phyloP scores from a whole-genome alignment of 768 basidiomycete genomes.

The Psilocybe cyanescens region DNA sequence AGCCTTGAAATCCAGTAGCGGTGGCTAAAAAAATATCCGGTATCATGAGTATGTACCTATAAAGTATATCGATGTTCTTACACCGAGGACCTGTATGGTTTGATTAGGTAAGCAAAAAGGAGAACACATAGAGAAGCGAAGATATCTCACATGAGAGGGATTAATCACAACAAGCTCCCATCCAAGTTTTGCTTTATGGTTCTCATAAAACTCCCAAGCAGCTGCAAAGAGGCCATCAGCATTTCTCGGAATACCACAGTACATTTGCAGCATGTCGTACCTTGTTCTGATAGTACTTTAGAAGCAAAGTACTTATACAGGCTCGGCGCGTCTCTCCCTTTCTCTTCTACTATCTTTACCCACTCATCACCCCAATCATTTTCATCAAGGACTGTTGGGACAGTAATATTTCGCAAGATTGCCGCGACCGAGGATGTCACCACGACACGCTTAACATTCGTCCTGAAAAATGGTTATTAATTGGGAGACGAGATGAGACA shows the following conservation, averaged over 20 bases:
- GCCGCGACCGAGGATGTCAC: conserved; percentile 55
- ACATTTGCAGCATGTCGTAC: conserved; percentile 27
- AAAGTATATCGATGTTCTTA: conserved; percentile 32
- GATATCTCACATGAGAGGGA: conserved; percentile 41
- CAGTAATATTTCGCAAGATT: neutral
- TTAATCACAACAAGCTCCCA: conserved; percentile 59
- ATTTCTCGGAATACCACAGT: too few species aligned
- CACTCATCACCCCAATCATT: conserved; percentile 63
- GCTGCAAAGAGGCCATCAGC: conserved; percentile 21
- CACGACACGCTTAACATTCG: conserved; percentile 62
- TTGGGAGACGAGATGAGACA: neutral
- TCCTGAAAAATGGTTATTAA: neutral
- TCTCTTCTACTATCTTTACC: conserved; percentile 45
- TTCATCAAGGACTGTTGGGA: conserved; percentile 35
- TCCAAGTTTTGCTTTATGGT: conserved; percentile 41
- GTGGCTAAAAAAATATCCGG: neutral
- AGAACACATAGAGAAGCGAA: neutral
- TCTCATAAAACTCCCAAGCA: conserved; percentile 43
- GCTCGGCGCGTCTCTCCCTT: conserved; percentile 43
- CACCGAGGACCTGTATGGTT: conserved; percentile 4
- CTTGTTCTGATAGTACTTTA: conserved; percentile 69
- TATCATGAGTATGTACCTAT: too few species aligned
- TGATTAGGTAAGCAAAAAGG: neutral
- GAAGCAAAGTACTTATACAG: conserved; percentile 53
- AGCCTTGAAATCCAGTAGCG: conserved; percentile 10